These are phyloP conservation scores for Oemleria cerasiformis DNA, from an alignment of 306 rosid species.

Conservation along the genomic window DNA sequence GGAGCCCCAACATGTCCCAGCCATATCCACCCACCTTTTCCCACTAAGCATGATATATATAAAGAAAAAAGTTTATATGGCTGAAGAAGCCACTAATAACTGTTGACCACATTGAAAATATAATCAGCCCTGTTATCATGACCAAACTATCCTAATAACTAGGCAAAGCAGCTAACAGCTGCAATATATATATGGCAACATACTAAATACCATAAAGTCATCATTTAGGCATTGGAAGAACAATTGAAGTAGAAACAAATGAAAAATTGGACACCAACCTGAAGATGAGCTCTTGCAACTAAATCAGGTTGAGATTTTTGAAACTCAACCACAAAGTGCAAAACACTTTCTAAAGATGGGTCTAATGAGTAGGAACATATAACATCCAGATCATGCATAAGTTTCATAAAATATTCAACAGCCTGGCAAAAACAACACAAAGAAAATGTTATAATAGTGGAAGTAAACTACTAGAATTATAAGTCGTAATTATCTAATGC, in stretches of 20 bases:
- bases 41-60: too few relatives aligned
- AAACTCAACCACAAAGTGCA: slow-evolving; percentile 81
- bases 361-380: slow-evolving; percentile 72
- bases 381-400: slow-evolving; percentile 69
- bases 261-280: slow-evolving; percentile 47
- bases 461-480: slow-evolving; percentile 8
- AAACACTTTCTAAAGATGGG: slow-evolving; percentile 63
- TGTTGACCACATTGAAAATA: too few relatives aligned
- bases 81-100: too few relatives aligned
- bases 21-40: too few relatives aligned
- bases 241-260: slow-evolving; percentile 11
- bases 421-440: slow-evolving; percentile 55
- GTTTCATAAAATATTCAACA: slow-evolving; percentile 78
- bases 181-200: background rate
- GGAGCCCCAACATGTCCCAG: too few relatives aligned
- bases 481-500: slow-evolving; percentile 24
- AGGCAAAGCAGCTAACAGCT: background rate
- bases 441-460: slow-evolving; percentile 24
- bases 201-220: background rate
- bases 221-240: slow-evolving; percentile 2
- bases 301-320: slow-evolving; percentile 91
- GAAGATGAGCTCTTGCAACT: slow-evolving; percentile 95
- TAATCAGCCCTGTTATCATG: too few relatives aligned
- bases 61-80: too few relatives aligned
- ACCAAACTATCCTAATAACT: too few relatives aligned